A percentile compares a stretch with the other conserved stretches of the same genome.
Evolutionary conservation across 192 early-diverging fungal species (phyloP).

Genomic region (Backusella macrospora): DNA sequence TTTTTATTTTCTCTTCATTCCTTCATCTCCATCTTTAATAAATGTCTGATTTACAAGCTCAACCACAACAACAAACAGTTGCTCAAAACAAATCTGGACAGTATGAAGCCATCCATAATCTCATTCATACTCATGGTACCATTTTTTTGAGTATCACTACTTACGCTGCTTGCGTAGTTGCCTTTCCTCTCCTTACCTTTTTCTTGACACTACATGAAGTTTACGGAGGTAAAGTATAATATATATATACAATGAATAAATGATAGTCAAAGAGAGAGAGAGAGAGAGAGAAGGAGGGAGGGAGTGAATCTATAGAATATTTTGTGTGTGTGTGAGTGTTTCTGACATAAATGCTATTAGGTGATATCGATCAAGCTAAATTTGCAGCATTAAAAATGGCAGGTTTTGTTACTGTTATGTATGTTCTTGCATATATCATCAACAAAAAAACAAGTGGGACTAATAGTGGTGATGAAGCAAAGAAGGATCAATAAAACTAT

Average conservation of each 20-base stretch:
- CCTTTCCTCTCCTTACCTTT: slow-evolving; percentile 48
- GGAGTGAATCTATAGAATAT: no score
- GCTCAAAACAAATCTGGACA: neutral
- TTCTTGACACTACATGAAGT: slow-evolving; percentile 40
- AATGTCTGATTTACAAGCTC: neutral
- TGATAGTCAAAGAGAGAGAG: no score
- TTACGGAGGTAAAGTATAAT: slow-evolving; percentile 45
- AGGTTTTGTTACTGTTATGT: neutral
- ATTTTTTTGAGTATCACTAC: slow-evolving; percentile 21
- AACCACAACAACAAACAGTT: neutral
- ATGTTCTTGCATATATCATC: neutral
- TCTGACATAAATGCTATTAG: neutral
- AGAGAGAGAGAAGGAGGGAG: neutral
- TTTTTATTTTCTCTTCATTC: neutral
- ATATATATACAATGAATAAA: neutral
- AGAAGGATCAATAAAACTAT: slow-evolving; percentile 2
- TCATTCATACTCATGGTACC: neutral
- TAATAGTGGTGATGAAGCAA: neutral
- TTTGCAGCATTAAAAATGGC: neutral
- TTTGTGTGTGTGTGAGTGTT: neutral
- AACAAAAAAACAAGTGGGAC: neutral
- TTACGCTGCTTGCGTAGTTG: slow-evolving; percentile 45
- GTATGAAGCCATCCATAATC: neutral
- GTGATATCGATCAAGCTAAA: neutral
- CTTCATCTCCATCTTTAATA: neutral